Evolutionary conservation across 768 basidiomycete species (phyloP).

Genomic region (Leucogyrophana mollusca): DNA sequence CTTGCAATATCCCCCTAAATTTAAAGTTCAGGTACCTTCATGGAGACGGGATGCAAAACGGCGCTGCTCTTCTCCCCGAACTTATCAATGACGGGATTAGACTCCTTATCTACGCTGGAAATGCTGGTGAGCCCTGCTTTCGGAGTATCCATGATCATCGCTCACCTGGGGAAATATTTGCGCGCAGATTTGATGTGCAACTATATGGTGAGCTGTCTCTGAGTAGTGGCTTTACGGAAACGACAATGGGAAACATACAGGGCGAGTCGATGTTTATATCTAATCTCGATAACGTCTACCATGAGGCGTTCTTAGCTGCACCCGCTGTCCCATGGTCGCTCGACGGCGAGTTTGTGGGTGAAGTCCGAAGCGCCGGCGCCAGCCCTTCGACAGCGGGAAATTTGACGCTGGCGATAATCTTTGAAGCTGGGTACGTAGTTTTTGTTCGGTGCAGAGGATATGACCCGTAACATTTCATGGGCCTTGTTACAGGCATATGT

Average conservation of each 20-base stretch:
- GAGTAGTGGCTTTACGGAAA: neutral
- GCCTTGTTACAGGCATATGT: constrained; percentile 31
- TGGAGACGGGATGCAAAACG: constrained; percentile 50
- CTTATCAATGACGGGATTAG: constrained; percentile 50
- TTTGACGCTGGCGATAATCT: constrained; percentile 47
- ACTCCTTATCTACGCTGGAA: constrained; percentile 36
- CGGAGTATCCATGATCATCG: constrained; percentile 4
- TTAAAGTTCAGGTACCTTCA: constrained; percentile 38
- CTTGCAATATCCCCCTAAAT: constrained; percentile 41
- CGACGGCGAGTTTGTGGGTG: constrained; percentile 37
- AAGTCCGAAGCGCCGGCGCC: constrained; percentile 40
- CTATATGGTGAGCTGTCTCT: constrained; percentile 20
- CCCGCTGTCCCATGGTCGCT: constrained; percentile 33
- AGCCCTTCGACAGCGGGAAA: constrained; percentile 38
- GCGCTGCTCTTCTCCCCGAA: constrained; percentile 46
- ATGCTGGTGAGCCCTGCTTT: too few species aligned
- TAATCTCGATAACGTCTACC: constrained; percentile 37
- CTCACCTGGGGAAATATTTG: neutral
- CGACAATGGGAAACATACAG: constrained; percentile 9
- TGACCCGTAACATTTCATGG: neutral
- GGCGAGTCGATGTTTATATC: constrained; percentile 44
- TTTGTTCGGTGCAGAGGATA: neutral
- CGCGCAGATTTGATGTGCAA: constrained; percentile 37
- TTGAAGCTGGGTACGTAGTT: constrained; percentile 46
- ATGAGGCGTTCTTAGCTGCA: constrained; percentile 33